Base-by-base conservation (phyloP, 495 filamentous ascomycete genomes). In the Sordaria brevicollis region DNA sequence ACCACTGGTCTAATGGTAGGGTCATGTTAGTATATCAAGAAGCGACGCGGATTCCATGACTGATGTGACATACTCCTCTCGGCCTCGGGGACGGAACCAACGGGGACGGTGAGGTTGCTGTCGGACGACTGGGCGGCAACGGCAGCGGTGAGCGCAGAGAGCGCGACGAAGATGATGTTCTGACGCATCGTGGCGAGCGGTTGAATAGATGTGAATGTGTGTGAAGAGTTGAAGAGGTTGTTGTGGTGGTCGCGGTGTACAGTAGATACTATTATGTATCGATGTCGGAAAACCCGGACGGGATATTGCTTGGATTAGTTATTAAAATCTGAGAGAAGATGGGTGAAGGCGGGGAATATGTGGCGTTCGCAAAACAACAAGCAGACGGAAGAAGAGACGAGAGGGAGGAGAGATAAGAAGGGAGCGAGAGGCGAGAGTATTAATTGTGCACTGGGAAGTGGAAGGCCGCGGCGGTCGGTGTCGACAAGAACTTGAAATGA, bases 101-200 rank as follows among this genome's bases (percentile, higher is more conserved):
- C 69, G 67, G 80, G 49, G 70, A 81, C 71, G 65, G 79, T 80
- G 70, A 77, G 76, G 74, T 80, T 77, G 29, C 71, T 68, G 69
- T 36, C 71, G 49, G 49, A 62, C 25, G 49, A 62, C 70, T 79
- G 75, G 73, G 76, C 77, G 41, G 66, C 73, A 15, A 69, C 76
- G 62, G 67, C 69, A 33, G 70, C 41, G 41, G 71, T 65, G 68
- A 77, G 69, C 68, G 77, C 76, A 36, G 78, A 77, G 37, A 81
- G 74, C 57, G 78, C 78, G 68, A 71, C 71, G 70, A 80, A 54
- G 36, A 78, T 33, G 68, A 73, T 69, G 69, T 70, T 68, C 36
- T 73, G 69, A 71, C 76, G 76, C 79, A 79, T 81, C 17, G 71
- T 71, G 76, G 65, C 21, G 67, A 65, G 65, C 17, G n/a, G 41